Conservation (phyloP, 768 basidiomycete genomes). For the Crucibulum laeve region DNA sequence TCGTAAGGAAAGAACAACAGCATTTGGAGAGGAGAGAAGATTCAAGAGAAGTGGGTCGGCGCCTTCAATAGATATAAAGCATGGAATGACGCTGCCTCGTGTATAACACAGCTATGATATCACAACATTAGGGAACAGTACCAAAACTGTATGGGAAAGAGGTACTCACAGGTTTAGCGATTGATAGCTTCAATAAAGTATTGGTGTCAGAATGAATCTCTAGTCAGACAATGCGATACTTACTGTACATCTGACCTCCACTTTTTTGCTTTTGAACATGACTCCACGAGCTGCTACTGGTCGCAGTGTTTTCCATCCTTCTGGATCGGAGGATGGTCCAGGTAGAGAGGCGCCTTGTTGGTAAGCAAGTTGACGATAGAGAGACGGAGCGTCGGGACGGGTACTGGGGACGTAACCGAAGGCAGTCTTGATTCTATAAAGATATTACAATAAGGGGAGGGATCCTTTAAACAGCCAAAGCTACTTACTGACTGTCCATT, state of each 20-base stretch:
- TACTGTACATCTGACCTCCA: slow-evolving; percentile 38
- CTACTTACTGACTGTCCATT: slow-evolving; percentile 39
- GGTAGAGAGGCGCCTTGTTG: slow-evolving; percentile 38
- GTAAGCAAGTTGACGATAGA: slow-evolving; percentile 47
- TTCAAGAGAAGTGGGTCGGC: slow-evolving; percentile 34
- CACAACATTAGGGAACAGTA: slow-evolving; percentile 1
- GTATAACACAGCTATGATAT: slow-evolving; percentile 38
- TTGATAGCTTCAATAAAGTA: slow-evolving; percentile 27
- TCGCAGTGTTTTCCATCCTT: slow-evolving; percentile 45
- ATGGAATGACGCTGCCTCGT: slow-evolving; percentile 44
- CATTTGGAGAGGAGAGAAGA: slow-evolving; percentile 34
- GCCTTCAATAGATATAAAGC: slow-evolving; percentile 37
- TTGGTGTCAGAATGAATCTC: slow-evolving; percentile 1
- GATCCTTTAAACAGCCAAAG: not conserved
- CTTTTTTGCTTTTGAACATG: slow-evolving; percentile 32
- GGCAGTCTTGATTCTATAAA: slow-evolving; percentile 41
- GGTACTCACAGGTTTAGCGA: slow-evolving; percentile 40
- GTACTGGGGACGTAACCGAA: slow-evolving; percentile 49
- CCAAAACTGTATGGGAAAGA: not conserved
- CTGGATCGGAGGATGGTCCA: slow-evolving; percentile 43
- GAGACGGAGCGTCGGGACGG: slow-evolving; percentile 39
- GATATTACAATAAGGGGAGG: not conserved
- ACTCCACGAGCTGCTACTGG: slow-evolving; percentile 35
- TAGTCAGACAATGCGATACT: slow-evolving; percentile 11
- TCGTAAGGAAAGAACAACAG: slow-evolving; percentile 32